phyloP scores from a whole-genome alignment of 2,329 filamentous ascomycete species.

The Cyphellophora attinorum region DNA sequence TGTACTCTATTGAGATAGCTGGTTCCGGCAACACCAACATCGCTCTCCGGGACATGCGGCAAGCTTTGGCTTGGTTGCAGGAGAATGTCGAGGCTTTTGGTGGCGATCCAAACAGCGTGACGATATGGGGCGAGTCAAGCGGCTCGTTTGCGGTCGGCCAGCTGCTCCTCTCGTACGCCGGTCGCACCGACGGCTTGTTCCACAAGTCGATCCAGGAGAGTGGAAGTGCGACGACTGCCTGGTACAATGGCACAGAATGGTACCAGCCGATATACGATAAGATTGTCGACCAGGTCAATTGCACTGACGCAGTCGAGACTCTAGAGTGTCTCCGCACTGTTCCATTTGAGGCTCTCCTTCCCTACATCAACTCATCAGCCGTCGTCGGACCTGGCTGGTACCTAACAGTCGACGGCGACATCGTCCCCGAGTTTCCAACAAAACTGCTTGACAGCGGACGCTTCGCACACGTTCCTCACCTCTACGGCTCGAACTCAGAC shows the following conservation, averaged over 20 bases:
- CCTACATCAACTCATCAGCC: constrained; percentile 34
- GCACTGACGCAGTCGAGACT: constrained; percentile 46
- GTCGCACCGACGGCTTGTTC: constrained; percentile 46
- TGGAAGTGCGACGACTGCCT: constrained; percentile 12
- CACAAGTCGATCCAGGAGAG: constrained; percentile 14
- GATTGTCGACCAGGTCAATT: constrained; percentile 52
- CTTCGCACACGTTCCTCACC: constrained; percentile 27
- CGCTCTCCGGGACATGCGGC: constrained; percentile 37
- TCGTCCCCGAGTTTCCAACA: constrained; percentile 36
- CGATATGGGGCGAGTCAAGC: constrained; percentile 29
- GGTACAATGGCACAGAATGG: constrained; percentile 15
- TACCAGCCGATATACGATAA: constrained; percentile 54
- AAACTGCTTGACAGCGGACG: constrained; percentile 28
- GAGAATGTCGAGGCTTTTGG: constrained; percentile 28
- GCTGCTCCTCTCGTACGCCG: constrained; percentile 45
- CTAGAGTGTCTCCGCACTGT: constrained; percentile 57
- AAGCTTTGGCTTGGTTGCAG: constrained; percentile 28
- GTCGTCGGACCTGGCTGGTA: constrained; percentile 4
- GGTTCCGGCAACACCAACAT: constrained; percentile 39
- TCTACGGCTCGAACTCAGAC: constrained; percentile 38
- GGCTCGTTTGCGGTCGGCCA: constrained; percentile 23
- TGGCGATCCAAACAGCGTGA: constrained; percentile 26
- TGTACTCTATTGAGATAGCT: constrained; percentile 27
- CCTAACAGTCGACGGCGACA: constrained; percentile 39
- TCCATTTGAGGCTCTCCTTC: constrained; percentile 50